phyloP scores from a whole-genome alignment of 495 filamentous ascomycete genomes.

The Immersiella caudata region DNA sequence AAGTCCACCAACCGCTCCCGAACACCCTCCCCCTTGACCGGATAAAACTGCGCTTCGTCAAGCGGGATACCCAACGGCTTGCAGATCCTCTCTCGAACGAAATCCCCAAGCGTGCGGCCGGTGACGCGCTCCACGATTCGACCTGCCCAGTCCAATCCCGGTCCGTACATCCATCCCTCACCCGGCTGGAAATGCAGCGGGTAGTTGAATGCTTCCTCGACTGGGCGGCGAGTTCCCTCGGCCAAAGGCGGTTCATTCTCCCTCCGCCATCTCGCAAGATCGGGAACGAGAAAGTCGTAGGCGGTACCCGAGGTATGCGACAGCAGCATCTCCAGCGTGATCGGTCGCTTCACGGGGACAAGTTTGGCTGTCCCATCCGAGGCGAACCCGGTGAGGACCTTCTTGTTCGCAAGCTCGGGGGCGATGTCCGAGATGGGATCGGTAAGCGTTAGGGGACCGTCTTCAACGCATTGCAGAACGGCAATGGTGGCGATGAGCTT shows the following conservation, averaged over 20 bases:
- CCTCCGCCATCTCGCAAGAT: conserved; percentile 23
- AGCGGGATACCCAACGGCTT: conserved; percentile 37
- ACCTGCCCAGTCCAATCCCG: conserved; percentile 38
- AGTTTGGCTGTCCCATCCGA: conserved; percentile 35
- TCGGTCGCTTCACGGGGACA: conserved; percentile 29
- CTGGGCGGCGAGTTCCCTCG: conserved; percentile 20
- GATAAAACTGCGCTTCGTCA: conserved; percentile 43
- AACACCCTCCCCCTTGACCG: conserved; percentile 25
- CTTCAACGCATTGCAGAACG: conserved; percentile 54
- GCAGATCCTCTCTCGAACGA: conserved; percentile 29
- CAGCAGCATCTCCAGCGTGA: conserved; percentile 34
- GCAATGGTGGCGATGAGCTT: conserved; percentile 55
- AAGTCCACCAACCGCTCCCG: conserved; percentile 31
- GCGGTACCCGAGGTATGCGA: conserved; percentile 31
- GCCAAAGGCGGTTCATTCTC: conserved; percentile 25
- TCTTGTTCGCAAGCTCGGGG: conserved; percentile 45
- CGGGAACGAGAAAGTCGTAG: conserved; percentile 30
- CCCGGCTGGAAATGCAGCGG: conserved; percentile 36
- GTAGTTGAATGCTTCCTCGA: conserved; percentile 32
- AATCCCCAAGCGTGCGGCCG: conserved; percentile 22
- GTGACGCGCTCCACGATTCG: conserved; percentile 30
- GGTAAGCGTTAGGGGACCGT: conserved; percentile 46
- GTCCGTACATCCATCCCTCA: conserved; percentile 36
- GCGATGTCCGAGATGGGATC: conserved; percentile 42
- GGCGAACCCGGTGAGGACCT: conserved; percentile 46